These are phyloP conservation scores for Luffa aegyptiaca DNA, from an alignment of 306 rosid species.

Conservation along the genomic window DNA sequence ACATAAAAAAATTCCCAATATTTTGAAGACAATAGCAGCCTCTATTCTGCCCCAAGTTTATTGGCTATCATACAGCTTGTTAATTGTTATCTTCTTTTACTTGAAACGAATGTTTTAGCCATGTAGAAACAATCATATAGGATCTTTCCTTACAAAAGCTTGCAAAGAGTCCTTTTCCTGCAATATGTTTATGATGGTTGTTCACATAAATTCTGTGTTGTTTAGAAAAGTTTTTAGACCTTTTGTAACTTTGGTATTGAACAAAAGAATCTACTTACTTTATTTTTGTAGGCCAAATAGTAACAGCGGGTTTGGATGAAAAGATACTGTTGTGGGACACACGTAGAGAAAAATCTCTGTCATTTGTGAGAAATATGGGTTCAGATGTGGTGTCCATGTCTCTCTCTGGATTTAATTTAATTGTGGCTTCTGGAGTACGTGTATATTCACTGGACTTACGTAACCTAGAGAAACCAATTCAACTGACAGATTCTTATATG, in stretches of 20 bases:
- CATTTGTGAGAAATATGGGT: slow-evolving; percentile 25
- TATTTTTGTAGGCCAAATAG: slow-evolving; percentile 47
- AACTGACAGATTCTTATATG: slow-evolving; percentile 37
- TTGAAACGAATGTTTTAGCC: background rate
- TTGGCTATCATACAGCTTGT: background rate
- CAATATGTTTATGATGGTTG: background rate
- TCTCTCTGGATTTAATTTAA: slow-evolving; percentile 44
- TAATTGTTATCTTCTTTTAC: background rate
- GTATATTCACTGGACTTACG: slow-evolving; percentile 58
- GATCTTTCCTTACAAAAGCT: background rate
- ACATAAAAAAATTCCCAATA: background rate
- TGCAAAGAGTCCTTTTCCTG: background rate
- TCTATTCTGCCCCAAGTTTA: background rate
- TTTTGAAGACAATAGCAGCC: background rate
- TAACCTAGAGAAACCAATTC: slow-evolving; percentile 35
- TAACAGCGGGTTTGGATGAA: slow-evolving; percentile 69
- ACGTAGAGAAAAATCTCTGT: slow-evolving; percentile 31
- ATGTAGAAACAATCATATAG: background rate
- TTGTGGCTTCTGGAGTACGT: slow-evolving; percentile 45
- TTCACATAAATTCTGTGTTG: background rate
- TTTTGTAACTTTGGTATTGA: background rate
- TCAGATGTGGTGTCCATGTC: slow-evolving; percentile 64
- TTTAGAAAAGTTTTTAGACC: background rate
- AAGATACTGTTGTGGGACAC: slow-evolving; percentile 56
- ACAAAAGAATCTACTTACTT: background rate